Conservation (phyloP, 148 eudicot species). For the Polygonum aviculare region DNA sequence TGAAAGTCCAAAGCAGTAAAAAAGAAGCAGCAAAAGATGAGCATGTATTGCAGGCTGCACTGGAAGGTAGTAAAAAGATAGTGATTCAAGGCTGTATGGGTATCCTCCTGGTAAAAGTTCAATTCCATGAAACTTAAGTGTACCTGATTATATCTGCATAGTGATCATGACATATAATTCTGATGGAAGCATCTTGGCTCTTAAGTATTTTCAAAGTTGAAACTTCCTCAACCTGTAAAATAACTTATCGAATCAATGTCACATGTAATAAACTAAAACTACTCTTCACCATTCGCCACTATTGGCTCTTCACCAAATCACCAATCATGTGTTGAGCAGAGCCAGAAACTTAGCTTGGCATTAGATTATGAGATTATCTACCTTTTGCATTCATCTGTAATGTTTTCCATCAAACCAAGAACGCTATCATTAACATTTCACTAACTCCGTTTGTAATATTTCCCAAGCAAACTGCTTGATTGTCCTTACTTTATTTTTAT, state of each 20-base stretch:
- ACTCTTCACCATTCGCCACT: not conserved
- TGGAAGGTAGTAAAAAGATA: conserved; percentile 74
- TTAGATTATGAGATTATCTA: not conserved
- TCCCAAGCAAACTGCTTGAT: not conserved
- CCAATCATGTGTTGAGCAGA: not conserved
- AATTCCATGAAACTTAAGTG: not conserved
- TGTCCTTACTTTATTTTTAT: conserved; percentile 7
- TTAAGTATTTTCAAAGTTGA: not conserved
- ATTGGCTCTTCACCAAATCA: not conserved
- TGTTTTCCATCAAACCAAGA: not conserved
- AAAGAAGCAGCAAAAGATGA: conserved; percentile 54
- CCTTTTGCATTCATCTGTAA: not conserved
- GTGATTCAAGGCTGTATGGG: conserved; percentile 85
- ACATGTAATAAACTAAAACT: not conserved
- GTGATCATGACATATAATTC: not conserved
- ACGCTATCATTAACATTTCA: not conserved
- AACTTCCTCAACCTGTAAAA: not conserved
- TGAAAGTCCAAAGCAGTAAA: conserved; percentile 43
- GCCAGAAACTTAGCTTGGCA: not conserved
- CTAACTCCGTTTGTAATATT: not conserved
- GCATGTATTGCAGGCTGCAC: conserved; percentile 43
- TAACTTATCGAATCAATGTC: not conserved
- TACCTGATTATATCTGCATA: not conserved
- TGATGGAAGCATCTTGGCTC: not conserved
- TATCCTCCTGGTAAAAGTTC: conserved; percentile 54